Conservation (phyloP, 108 stramenopile species). For the Cyclotella kingstonii region DNA sequence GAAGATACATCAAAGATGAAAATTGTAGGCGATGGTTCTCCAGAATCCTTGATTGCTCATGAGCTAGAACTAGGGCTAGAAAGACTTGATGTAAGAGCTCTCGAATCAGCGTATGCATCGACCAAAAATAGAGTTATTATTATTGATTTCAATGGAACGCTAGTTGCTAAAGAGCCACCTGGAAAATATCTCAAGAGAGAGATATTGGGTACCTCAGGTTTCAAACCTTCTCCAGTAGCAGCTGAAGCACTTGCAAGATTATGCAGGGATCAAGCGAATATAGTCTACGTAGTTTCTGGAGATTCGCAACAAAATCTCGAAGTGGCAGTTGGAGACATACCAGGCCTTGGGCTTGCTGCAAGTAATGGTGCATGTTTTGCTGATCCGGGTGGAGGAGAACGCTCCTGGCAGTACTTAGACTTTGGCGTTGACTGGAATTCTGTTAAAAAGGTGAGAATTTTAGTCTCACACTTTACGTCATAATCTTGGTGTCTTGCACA, state of each 20-base stretch:
- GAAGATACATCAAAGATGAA: slow-evolving; percentile 25
- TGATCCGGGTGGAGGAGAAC: slow-evolving; percentile 48
- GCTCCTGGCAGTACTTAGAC: slow-evolving; percentile 77
- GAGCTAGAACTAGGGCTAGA: slow-evolving; percentile 56
- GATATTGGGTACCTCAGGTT: slow-evolving; percentile 87
- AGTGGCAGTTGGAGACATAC: slow-evolving; percentile 81
- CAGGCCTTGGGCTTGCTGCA: slow-evolving; percentile 87
- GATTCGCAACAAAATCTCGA: slow-evolving; percentile 83
- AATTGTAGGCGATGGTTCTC: slow-evolving; percentile 25
- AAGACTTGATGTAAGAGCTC: slow-evolving; percentile 52
- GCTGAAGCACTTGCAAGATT: slow-evolving; percentile 69
- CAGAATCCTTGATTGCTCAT: slow-evolving; percentile 62
- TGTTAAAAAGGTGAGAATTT: slow-evolving; percentile 62
- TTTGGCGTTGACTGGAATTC: slow-evolving; percentile 93
- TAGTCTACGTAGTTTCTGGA: slow-evolving; percentile 91
- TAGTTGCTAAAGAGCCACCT: slow-evolving; percentile 91
- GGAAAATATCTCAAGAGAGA: slow-evolving; percentile 97
- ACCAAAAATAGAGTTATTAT: slow-evolving; percentile 89
- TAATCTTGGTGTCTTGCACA: not conserved
- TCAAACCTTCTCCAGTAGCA: slow-evolving; percentile 73
- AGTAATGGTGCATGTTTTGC: slow-evolving; percentile 92
- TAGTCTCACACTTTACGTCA: not conserved
- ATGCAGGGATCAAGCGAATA: slow-evolving; percentile 82
- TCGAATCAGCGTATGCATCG: slow-evolving; percentile 69
- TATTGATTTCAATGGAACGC: slow-evolving; percentile 97